Evolutionary conservation across 164 flowering plant genomes (phyloP).

Genomic region (Kalanchoe fedtschenkoi): DNA sequence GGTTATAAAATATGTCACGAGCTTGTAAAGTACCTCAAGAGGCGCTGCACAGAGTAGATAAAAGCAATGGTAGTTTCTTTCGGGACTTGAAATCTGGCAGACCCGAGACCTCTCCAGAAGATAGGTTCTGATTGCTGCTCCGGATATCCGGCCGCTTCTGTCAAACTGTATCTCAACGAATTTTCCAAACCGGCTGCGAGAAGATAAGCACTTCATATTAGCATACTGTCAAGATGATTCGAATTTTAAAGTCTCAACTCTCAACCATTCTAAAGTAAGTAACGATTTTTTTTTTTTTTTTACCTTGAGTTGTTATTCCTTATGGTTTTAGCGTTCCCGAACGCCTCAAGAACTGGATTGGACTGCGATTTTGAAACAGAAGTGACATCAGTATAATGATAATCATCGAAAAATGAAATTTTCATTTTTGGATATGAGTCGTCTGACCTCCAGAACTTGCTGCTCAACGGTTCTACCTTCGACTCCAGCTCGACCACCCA

Average conservation of each 20-base stretch:
- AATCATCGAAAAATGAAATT: background rate
- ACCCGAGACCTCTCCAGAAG: slow-evolving; percentile 78
- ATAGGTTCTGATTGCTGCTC: slow-evolving; percentile 72
- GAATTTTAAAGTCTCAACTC: no score
- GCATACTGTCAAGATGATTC: background rate
- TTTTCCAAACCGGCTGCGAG: slow-evolving; percentile 71
- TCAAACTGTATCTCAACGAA: slow-evolving; percentile 84
- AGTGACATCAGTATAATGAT: background rate
- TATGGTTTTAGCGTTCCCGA: slow-evolving; percentile 82
- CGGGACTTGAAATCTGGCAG: slow-evolving; percentile 74
- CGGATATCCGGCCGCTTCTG: slow-evolving; percentile 68
- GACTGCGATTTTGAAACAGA: slow-evolving; percentile 33
- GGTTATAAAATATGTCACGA: background rate
- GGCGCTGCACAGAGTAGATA: slow-evolving; percentile 81
- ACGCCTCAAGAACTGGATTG: slow-evolving; percentile 84
- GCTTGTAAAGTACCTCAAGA: slow-evolving; percentile 45
- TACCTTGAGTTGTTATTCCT: slow-evolving; percentile 82
- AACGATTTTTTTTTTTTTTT: background rate
- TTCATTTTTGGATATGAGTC: background rate
- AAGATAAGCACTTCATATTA: background rate
- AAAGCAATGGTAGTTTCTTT: slow-evolving; percentile 81
- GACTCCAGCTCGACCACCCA: slow-evolving; percentile 91
- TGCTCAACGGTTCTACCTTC: slow-evolving; percentile 98
- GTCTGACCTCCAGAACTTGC: slow-evolving; percentile 91
- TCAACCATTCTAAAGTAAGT: background rate